Conservation (phyloP, 208 protist species). For the Crithidia expoeki region DNA sequence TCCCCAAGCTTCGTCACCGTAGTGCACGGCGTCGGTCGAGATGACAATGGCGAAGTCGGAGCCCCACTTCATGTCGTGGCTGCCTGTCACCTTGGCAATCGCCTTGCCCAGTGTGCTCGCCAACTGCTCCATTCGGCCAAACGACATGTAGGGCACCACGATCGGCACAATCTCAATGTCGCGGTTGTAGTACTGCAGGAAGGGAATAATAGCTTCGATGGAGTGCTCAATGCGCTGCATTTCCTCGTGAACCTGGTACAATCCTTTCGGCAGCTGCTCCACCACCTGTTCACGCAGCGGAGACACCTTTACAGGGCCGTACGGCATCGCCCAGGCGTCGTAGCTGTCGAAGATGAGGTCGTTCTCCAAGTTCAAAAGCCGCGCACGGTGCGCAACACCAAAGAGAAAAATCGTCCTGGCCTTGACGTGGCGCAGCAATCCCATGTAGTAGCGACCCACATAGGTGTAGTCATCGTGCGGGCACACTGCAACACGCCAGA, state of each 20-base stretch:
- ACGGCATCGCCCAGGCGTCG: constrained; percentile 30
- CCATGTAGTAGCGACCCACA: constrained; percentile 27
- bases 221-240: constrained; percentile 35
- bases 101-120: constrained; percentile 13
- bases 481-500: constrained; percentile 33
- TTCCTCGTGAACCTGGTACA: constrained; percentile 33
- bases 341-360: constrained; percentile 32
- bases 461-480: constrained; percentile 38
- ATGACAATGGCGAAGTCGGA: constrained; percentile 32
- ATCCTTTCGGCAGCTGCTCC: constrained; percentile 14
- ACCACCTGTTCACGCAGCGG: constrained; percentile 22
- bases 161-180: constrained; percentile 35
- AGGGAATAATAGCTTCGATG: constrained; percentile 37
- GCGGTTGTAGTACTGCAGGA: constrained; percentile 28
- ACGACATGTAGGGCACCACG: constrained; percentile 32
- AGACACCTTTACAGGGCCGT: constrained; percentile 22
- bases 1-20: constrained; percentile 31
- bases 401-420: constrained; percentile 35
- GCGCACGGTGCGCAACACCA: constrained; percentile 28
- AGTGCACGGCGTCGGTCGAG: constrained; percentile 39
- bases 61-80: constrained; percentile 30
- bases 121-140: constrained; percentile 22
- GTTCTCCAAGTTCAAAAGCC: constrained; percentile 26
- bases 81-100: constrained; percentile 21
- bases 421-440: constrained; percentile 21